Percentiles rank a stretch among this genome's conserved stretches.
Evolutionary conservation across 1,284 basidiomycete genomes (phyloP).

Genomic region (Boletellus deceptivus): DNA sequence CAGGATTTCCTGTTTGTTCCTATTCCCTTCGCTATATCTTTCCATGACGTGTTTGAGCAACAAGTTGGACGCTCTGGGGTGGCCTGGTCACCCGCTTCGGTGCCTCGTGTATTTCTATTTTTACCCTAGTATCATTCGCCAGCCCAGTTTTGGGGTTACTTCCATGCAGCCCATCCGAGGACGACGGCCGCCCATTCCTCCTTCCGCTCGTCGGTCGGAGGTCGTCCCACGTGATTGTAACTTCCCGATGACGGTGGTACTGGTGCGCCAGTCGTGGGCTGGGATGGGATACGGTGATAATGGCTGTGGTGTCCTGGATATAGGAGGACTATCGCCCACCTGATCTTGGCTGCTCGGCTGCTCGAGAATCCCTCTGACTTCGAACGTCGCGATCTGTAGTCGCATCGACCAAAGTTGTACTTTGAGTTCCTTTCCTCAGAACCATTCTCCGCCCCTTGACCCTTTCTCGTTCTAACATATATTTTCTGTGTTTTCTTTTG

Average conservation of each 20-base stretch:
- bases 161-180: neutral
- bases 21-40: neutral
- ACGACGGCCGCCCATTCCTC: neutral
- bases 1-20: neutral
- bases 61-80: neutral
- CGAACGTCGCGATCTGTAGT: conserved; percentile 1
- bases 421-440: neutral
- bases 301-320: neutral
- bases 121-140: neutral
- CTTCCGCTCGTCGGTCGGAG: neutral
- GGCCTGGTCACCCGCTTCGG: neutral
- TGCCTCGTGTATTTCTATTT: conserved; percentile 4
- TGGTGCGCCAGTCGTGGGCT: neutral
- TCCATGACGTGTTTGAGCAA: neutral
- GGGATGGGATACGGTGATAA: neutral
- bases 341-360: neutral
- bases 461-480: conserved; percentile 5
- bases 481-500: neutral
- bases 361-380: conserved; percentile 16
- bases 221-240: conserved; percentile 1
- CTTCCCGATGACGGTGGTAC: neutral
- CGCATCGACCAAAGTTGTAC: neutral
- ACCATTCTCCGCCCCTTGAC: neutral
- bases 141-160: neutral
- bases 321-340: neutral